Evolutionary conservation across 2,329 filamentous ascomycete genomes (phyloP).

Genomic region (Teratosphaeria zuluensis): DNA sequence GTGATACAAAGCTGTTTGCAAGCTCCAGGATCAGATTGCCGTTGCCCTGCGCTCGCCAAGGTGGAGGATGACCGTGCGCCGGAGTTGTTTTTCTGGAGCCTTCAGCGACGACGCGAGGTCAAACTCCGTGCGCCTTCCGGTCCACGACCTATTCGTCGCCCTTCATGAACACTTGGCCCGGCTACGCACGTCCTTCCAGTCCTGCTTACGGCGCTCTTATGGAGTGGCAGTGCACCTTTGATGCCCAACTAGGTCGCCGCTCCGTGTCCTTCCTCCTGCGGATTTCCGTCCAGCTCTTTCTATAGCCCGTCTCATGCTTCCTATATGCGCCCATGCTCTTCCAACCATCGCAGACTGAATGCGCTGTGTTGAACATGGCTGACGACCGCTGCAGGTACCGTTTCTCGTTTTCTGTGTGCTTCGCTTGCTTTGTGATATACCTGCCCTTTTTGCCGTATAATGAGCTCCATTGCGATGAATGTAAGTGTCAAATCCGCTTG

Average conservation of each 20-base stretch:
- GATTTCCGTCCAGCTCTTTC: not conserved
- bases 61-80: no score
- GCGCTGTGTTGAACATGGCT: not conserved
- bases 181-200: no score
- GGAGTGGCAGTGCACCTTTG: no score
- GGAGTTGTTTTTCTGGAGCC: no score
- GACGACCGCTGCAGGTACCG: not conserved
- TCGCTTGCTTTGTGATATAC: slow-evolving; percentile 3
- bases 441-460: not conserved
- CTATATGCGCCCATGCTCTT: not conserved
- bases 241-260: no score
- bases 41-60: no score
- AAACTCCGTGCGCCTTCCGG: no score
- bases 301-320: not conserved
- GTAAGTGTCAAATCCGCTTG: slow-evolving; percentile 6
- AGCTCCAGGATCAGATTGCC: not conserved
- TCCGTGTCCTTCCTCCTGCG: not conserved
- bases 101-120: no score
- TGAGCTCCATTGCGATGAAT: slow-evolving; percentile 11
- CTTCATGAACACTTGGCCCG: no score
- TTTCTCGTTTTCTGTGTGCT: not conserved
- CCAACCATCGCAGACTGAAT: not conserved
- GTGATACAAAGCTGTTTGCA: not conserved
- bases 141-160: no score
- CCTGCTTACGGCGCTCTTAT: no score